A percentile compares a stretch with the other conserved stretches of the same genome.
These are phyloP conservation scores for Entelexis sorbosivorans DNA, from an alignment of 1,139 yeast species.

Conservation along the genomic window DNA sequence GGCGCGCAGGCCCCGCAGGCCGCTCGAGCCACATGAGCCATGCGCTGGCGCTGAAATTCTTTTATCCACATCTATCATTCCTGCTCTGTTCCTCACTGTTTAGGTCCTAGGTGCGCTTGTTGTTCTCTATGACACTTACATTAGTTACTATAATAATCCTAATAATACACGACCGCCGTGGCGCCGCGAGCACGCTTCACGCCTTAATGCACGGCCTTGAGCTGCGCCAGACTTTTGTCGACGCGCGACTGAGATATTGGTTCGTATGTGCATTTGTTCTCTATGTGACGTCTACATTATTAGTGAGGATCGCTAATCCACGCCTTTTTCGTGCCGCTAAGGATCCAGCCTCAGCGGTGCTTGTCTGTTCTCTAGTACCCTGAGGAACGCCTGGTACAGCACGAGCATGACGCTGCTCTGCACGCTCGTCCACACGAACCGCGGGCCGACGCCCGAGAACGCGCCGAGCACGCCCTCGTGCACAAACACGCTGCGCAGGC, in stretches of 20 bases:
- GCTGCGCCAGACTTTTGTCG: too few relatives aligned
- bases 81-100: neutral
- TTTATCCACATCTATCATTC: neutral
- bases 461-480: conserved; percentile 70
- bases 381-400: conserved; percentile 48
- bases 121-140: too few relatives aligned
- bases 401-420: conserved; percentile 92
- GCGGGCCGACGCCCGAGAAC: conserved; percentile 91
- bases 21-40: too few relatives aligned
- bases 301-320: neutral
- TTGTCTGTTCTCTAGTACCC: conserved; percentile 8
- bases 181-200: too few relatives aligned
- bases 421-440: conserved; percentile 91
- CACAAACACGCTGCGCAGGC: conserved; percentile 54
- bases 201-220: too few relatives aligned
- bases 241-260: too few relatives aligned
- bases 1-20: too few relatives aligned
- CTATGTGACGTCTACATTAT: neutral
- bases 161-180: too few relatives aligned
- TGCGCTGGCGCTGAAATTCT: too few relatives aligned
- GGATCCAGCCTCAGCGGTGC: conserved; percentile 4
- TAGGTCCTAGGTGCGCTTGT: too few relatives aligned
- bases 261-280: neutral
- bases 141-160: too few relatives aligned
- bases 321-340: neutral